Percentiles rank a stretch among this genome's conserved stretches.
phyloP scores from a whole-genome alignment of 1,284 basidiomycete species.

The Tilletia indica region DNA sequence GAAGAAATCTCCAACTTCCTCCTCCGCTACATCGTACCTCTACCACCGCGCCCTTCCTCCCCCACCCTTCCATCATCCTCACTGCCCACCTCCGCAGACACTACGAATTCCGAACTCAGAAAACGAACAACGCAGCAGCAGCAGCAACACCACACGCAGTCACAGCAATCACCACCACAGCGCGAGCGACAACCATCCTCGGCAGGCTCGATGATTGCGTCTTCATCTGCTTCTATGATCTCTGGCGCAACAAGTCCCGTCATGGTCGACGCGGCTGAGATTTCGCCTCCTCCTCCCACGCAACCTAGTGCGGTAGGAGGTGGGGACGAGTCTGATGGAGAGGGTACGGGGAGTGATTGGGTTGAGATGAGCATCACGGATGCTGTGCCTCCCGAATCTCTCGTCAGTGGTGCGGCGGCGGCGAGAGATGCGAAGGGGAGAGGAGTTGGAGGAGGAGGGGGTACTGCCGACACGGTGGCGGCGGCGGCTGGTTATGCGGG shows the following conservation, averaged over 20 bases:
- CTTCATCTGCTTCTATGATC: not conserved
- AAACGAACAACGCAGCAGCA: conserved; percentile 1
- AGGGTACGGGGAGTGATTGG: conserved; percentile 30
- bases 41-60: not conserved
- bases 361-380: conserved; percentile 41
- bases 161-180: not conserved
- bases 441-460: not conserved
- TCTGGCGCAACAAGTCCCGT: conserved; percentile 16
- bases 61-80: conserved; percentile 1
- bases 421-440: not conserved
- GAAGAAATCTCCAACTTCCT: conserved; percentile 47
- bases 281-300: not conserved
- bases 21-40: conserved; percentile 30
- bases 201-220: not conserved
- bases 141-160: not conserved
- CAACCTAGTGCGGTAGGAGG: not conserved
- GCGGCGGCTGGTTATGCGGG: not conserved
- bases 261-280: not conserved
- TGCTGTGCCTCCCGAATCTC: not conserved
- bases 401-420: not conserved
- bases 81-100: too few species aligned
- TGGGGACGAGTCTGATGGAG: conserved; percentile 2
- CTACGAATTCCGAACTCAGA: not conserved
- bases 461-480: not conserved
- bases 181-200: not conserved